Conservation (phyloP, 768 basidiomycete species). For the Russula vinacea region DNA sequence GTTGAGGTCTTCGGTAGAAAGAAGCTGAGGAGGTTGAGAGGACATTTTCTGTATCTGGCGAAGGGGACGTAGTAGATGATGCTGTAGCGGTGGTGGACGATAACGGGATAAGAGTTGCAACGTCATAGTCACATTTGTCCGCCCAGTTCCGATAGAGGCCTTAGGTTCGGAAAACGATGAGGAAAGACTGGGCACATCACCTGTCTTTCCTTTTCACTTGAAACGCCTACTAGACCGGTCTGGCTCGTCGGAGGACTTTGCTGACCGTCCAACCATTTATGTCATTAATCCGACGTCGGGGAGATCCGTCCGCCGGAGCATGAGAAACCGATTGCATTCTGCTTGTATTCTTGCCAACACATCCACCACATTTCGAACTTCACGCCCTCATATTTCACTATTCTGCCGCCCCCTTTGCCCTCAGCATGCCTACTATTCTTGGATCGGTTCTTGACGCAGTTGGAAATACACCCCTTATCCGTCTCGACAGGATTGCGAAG, state of each 20-base stretch:
- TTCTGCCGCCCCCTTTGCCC: background rate
- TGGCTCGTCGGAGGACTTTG: background rate
- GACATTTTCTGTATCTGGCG: conserved; percentile 17
- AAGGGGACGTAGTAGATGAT: conserved; percentile 2
- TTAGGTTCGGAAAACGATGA: background rate
- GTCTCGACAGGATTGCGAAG: conserved; percentile 73
- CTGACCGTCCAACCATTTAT: background rate
- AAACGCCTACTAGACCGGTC: background rate
- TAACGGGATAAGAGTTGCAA: background rate
- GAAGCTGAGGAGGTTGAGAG: conserved; percentile 19
- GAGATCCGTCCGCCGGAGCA: background rate
- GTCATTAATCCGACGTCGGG: background rate
- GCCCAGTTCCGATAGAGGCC: background rate
- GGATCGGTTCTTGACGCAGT: conserved; percentile 81
- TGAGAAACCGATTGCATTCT: background rate
- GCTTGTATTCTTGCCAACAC: background rate
- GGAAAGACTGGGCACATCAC: background rate
- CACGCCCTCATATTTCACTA: no score
- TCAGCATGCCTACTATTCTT: conserved; percentile 46
- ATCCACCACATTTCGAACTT: background rate
- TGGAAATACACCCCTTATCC: conserved; percentile 87
- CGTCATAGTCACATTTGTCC: background rate
- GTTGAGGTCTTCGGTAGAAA: conserved; percentile 24
- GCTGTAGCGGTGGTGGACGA: background rate
- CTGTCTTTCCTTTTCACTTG: background rate